Conservation (phyloP, 805 yeast species). For the Barnettozyma wickerhamii region DNA sequence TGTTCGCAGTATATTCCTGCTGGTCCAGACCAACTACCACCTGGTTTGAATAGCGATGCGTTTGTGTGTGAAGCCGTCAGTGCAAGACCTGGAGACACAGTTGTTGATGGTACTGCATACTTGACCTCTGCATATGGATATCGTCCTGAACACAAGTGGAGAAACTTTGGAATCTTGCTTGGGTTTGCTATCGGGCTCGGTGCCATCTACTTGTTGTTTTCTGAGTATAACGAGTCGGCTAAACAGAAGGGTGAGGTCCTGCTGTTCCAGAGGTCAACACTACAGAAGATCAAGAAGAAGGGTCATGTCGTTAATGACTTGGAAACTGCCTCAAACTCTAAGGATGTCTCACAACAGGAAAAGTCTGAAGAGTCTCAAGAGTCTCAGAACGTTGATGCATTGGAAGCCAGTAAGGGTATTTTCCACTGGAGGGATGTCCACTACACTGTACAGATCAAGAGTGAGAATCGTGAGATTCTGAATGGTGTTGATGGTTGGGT, state of each 20-base stretch:
- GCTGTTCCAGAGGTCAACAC: conserved; percentile 48
- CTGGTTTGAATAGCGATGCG: conserved; percentile 17
- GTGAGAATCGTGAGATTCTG: conserved; percentile 55
- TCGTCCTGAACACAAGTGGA: conserved; percentile 48
- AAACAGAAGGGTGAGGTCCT: conserved; percentile 69
- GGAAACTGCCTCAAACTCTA: conserved; percentile 26
- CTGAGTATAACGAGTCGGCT: conserved; percentile 58
- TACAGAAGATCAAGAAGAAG: conserved; percentile 42
- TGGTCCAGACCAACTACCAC: conserved; percentile 28
- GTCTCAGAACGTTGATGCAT: conserved; percentile 23
- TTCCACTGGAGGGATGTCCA: conserved; percentile 78
- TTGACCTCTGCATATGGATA: conserved; percentile 42
- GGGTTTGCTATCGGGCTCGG: conserved; percentile 55
- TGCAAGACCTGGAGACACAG: conserved; percentile 44
- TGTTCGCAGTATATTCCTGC: conserved; percentile 49
- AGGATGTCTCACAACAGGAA: conserved; percentile 22
- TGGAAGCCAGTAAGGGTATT: conserved; percentile 41
- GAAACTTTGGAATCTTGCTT: conserved; percentile 58
- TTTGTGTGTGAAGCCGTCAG: conserved; percentile 55
- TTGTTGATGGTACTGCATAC: conserved; percentile 51
- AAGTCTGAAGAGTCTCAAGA: conserved; percentile 16
- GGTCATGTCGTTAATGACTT: conserved; percentile 23
- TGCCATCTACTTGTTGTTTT: conserved; percentile 44
- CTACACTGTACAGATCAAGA: conserved; percentile 62
- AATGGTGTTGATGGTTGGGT: conserved; percentile 77